Evolutionary conservation across 2,329 filamentous ascomycete genomes (phyloP).

Genomic region (Penicillium glabrum): DNA sequence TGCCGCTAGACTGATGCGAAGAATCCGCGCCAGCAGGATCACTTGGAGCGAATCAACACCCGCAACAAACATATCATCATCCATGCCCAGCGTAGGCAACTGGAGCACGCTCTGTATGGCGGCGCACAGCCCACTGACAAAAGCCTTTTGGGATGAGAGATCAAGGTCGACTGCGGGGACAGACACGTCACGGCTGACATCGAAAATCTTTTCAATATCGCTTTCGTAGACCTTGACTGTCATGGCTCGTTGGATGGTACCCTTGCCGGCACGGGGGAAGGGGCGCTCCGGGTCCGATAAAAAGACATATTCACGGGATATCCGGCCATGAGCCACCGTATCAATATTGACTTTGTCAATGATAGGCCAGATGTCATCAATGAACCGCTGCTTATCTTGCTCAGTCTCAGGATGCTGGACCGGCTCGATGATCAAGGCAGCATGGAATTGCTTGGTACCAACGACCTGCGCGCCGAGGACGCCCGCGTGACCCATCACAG

Average conservation of each 20-base stretch:
- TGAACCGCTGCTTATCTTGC: neutral
- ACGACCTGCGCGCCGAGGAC: constrained; percentile 15
- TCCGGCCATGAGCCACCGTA: constrained; percentile 7
- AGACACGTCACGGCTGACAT: neutral
- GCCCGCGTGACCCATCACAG: constrained; percentile 6
- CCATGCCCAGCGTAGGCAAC: neutral
- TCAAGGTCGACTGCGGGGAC: neutral
- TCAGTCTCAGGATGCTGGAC: neutral
- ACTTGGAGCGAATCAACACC: neutral
- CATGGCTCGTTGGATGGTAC: constrained; percentile 3
- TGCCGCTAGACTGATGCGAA: neutral
- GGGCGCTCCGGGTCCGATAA: constrained; percentile 5
- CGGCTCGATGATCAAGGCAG: constrained; percentile 9
- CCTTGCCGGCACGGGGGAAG: constrained; percentile 6
- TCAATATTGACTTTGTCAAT: constrained; percentile 3
- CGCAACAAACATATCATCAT: neutral
- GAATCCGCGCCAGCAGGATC: neutral
- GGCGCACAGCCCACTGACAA: too few relatives aligned
- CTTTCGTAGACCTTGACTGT: constrained; percentile 2
- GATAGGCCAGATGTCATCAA: constrained; percentile 7
- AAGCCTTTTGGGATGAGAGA: neutral
- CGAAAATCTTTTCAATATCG: neutral
- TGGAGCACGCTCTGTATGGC: neutral
- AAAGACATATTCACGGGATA: constrained; percentile 1
- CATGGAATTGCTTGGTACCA: constrained; percentile 9